Evolutionary conservation across 2,329 filamentous ascomycete genomes (phyloP).

Genomic region (Fusarium concolor): DNA sequence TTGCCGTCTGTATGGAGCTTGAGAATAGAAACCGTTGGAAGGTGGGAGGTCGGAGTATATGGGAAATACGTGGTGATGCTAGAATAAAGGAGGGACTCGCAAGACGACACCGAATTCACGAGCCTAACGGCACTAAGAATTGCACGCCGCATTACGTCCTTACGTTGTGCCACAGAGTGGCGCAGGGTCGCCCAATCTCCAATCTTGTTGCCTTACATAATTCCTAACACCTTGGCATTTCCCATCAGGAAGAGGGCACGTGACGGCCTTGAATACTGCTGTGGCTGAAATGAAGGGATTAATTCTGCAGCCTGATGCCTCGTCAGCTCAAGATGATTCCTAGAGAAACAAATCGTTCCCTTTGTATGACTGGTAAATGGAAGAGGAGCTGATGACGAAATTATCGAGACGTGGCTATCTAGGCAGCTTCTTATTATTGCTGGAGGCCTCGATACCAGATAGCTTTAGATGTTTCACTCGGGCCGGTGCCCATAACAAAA

Average conservation of each 20-base stretch:
- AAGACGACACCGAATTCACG: constrained; percentile 49
- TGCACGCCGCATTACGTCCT: constrained; percentile 41
- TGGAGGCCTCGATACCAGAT: constrained; percentile 9
- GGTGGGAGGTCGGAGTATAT: constrained; percentile 28
- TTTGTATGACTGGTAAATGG: constrained; percentile 3
- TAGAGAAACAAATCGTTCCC: constrained; percentile 25
- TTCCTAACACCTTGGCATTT: background rate
- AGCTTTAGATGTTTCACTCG: background rate
- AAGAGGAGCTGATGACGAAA: background rate
- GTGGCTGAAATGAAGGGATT: constrained; percentile 32
- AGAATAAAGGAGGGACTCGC: constrained; percentile 50
- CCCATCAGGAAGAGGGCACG: constrained; percentile 15
- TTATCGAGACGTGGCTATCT: constrained; percentile 4
- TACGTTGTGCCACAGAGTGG: constrained; percentile 44
- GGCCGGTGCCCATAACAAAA: background rate
- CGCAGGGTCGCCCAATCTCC: constrained; percentile 17
- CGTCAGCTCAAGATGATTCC: constrained; percentile 42
- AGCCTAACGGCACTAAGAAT: constrained; percentile 49
- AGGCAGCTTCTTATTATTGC: constrained; percentile 2
- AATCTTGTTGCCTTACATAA: constrained; percentile 11
- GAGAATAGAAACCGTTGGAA: constrained; percentile 17
- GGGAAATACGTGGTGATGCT: constrained; percentile 44
- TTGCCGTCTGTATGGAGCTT: background rate
- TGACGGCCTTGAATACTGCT: constrained; percentile 21
- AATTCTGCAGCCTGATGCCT: constrained; percentile 40